Evolutionary conservation across 2,329 filamentous ascomycete species (phyloP).

Genomic region (Leptographium radiaticola): DNA sequence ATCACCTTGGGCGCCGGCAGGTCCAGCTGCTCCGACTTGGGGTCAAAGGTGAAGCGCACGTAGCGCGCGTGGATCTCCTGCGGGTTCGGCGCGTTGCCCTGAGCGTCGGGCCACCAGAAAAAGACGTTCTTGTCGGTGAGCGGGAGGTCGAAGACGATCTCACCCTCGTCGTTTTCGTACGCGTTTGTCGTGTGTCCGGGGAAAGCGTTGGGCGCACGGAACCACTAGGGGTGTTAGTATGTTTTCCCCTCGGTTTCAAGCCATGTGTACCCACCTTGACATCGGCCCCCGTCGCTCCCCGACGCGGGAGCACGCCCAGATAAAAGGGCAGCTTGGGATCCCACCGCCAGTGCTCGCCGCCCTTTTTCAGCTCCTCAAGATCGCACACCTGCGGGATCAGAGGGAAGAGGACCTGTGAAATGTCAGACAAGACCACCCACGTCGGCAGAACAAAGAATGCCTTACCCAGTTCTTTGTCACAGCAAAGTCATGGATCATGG

Average conservation of each 20-base stretch:
- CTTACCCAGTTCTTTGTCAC: slow-evolving; percentile 26
- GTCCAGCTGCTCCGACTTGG: slow-evolving; percentile 13
- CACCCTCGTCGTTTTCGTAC: slow-evolving; percentile 19
- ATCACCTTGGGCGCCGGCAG: slow-evolving; percentile 18
- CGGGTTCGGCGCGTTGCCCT: slow-evolving; percentile 22
- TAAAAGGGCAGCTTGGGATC: slow-evolving; percentile 16
- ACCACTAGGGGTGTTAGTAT: slow-evolving; percentile 20
- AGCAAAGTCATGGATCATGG: slow-evolving; percentile 28
- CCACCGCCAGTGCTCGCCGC: slow-evolving; percentile 27
- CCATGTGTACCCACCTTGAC: slow-evolving; percentile 15
- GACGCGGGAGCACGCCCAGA: slow-evolving; percentile 13
- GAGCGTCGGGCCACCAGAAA: slow-evolving; percentile 24
- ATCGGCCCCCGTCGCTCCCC: slow-evolving; percentile 17
- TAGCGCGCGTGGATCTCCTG: slow-evolving; percentile 20
- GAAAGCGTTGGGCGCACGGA: slow-evolving; percentile 21
- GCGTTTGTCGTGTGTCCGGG: slow-evolving; percentile 23
- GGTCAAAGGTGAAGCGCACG: slow-evolving; percentile 28
- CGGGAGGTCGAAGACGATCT: slow-evolving; percentile 21
- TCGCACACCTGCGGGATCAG: slow-evolving; percentile 22
- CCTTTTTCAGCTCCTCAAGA: slow-evolving; percentile 22
- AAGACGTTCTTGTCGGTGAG: slow-evolving; percentile 26
- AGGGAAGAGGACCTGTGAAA: slow-evolving; percentile 16
- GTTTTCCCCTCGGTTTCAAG: too few species aligned
- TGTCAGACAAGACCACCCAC: not conserved
- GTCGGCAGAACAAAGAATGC: too few species aligned